These are phyloP conservation scores for Gliomastix tumulicola DNA, from an alignment of 2,329 filamentous ascomycete species.

Conservation along the genomic window DNA sequence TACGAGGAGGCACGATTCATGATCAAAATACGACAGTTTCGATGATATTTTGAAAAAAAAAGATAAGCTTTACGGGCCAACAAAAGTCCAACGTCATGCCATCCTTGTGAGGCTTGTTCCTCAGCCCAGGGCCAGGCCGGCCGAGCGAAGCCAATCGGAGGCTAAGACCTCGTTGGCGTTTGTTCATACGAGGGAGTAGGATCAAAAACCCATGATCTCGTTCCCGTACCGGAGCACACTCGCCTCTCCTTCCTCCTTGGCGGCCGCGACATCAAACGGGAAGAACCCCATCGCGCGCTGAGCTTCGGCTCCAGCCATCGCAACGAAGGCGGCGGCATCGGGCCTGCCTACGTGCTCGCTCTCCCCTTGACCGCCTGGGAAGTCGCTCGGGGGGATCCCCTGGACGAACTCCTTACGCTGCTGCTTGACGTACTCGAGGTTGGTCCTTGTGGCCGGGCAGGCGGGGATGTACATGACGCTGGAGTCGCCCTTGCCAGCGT, in stretches of 20 bases:
- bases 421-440: conserved; percentile 31
- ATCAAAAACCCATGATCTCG: conserved; percentile 4
- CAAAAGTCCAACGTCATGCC: too few relatives aligned
- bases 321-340: conserved; percentile 27
- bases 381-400: conserved; percentile 32
- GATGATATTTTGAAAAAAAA: too few relatives aligned
- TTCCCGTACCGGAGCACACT: conserved; percentile 17
- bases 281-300: conserved; percentile 31
- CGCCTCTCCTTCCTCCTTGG: conserved; percentile 20
- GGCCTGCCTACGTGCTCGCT: conserved; percentile 23
- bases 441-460: conserved; percentile 32
- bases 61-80: too few relatives aligned
- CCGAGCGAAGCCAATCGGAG: too few relatives aligned
- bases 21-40: too few relatives aligned
- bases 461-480: conserved; percentile 31
- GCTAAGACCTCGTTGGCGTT: too few relatives aligned
- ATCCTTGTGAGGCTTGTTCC: too few relatives aligned
- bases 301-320: conserved; percentile 29
- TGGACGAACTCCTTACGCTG: conserved; percentile 33
- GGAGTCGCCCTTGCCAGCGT: conserved; percentile 12
- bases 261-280: conserved; percentile 31
- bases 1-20: too few relatives aligned
- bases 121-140: too few relatives aligned
- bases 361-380: conserved; percentile 24
- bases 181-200: background rate